Evolutionary conservation across 495 filamentous ascomycete genomes (phyloP).

Genomic region (Annulohypoxylon stygium): DNA sequence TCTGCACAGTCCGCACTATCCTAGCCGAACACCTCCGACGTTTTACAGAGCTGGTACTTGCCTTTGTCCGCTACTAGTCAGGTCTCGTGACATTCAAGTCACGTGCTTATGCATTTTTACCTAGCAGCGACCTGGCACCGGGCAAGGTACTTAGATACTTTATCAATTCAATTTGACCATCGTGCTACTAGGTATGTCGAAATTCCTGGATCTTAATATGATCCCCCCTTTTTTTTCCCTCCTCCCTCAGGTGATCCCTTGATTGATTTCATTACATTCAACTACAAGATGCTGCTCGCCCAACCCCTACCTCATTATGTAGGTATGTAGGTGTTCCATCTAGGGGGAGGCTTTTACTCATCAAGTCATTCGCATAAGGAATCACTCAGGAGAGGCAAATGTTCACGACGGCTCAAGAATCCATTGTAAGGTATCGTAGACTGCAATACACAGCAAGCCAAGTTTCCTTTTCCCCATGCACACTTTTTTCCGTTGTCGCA

Average conservation of each 20-base stretch:
- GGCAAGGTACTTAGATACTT: background rate
- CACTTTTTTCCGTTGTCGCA: slow-evolving; percentile 45
- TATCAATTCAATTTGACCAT: too few relatives aligned
- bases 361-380: background rate
- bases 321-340: too few relatives aligned
- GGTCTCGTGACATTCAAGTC: slow-evolving; percentile 44
- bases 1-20: background rate
- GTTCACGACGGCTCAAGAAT: slow-evolving; percentile 35
- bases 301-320: too few relatives aligned
- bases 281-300: background rate
- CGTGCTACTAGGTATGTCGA: too few relatives aligned
- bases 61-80: background rate
- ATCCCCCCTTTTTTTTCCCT: background rate
- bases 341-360: background rate
- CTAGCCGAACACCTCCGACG: slow-evolving; percentile 50
- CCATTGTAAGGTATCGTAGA: slow-evolving; percentile 47
- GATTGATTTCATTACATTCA: background rate
- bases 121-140: too few relatives aligned
- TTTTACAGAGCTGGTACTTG: slow-evolving; percentile 25
- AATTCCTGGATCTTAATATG: too few relatives aligned
- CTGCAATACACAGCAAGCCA: slow-evolving; percentile 38
- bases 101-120: slow-evolving; percentile 27
- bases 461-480: slow-evolving; percentile 32
- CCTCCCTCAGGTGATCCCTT: background rate
- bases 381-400: background rate